Conservation (phyloP, 1,284 basidiomycete genomes). For the Leccinum variabile region DNA sequence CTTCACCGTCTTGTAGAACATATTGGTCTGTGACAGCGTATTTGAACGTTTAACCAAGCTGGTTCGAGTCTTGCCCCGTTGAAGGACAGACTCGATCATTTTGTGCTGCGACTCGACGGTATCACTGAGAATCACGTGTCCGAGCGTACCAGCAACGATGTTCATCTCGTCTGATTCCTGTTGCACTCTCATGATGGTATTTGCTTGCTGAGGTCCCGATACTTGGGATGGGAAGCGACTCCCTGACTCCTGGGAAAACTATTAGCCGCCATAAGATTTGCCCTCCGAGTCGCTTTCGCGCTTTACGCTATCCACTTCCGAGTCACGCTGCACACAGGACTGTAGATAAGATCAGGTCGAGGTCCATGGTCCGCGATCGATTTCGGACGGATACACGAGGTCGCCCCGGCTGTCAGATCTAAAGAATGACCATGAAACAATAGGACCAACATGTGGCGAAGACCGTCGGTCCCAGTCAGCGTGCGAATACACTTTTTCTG, state of each 20-base stretch:
- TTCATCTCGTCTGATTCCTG: slow-evolving; percentile 99
- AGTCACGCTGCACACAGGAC: slow-evolving; percentile 64
- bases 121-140: not conserved
- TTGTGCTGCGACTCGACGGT: slow-evolving; percentile 69
- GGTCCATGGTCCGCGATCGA: slow-evolving; percentile 74
- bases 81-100: slow-evolving; percentile 93
- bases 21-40: slow-evolving; percentile 88
- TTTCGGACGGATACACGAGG: slow-evolving; percentile 60
- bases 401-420: slow-evolving; percentile 76
- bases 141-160: slow-evolving; percentile 66
- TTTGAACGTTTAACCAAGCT: slow-evolving; percentile 95
- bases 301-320: slow-evolving; percentile 54
- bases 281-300: slow-evolving; percentile 64
- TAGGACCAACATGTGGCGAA: slow-evolving; percentile 48
- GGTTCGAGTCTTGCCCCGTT: slow-evolving; percentile 89
- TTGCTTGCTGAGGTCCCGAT: too few relatives aligned
- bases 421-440: slow-evolving; percentile 86
- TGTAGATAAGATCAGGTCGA: slow-evolving; percentile 32
- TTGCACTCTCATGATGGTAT: slow-evolving; percentile 66
- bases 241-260: too few relatives aligned
- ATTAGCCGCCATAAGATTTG: slow-evolving; percentile 51
- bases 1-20: slow-evolving; percentile 93
- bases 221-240: too few relatives aligned
- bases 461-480: too few relatives aligned
- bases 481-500: too few relatives aligned